Percentiles rank a stretch among this genome's conserved stretches.
phyloP scores from a whole-genome alignment of 331 rosid genomes.

The Malus hybrid region DNA sequence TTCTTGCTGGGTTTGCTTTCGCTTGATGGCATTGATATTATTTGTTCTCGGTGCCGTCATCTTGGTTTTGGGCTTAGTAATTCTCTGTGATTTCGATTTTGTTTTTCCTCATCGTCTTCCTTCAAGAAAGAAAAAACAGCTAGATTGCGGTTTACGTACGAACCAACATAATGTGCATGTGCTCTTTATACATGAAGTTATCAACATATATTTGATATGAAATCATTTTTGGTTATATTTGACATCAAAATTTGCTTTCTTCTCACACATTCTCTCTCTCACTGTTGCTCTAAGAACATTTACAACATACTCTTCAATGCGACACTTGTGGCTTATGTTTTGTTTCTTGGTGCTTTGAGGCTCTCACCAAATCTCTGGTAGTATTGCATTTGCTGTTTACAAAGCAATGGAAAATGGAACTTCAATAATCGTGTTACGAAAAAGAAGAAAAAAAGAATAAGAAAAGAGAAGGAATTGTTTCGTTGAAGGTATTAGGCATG shows the following conservation, averaged over 20 bases:
- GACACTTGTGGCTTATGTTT: neutral
- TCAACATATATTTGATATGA: too few species aligned
- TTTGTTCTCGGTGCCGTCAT: too few species aligned
- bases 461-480: neutral
- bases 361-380: constrained; percentile 38
- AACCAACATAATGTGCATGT: too few species aligned
- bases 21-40: too few species aligned
- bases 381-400: constrained; percentile 42
- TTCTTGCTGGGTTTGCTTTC: too few species aligned
- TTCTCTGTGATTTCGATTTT: too few species aligned
- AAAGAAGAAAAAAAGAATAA: neutral
- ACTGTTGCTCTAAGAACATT: neutral
- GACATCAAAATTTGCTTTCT: neutral
- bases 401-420: neutral
- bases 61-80: too few species aligned
- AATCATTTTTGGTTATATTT: too few species aligned
- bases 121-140: too few species aligned
- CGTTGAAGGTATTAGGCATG: neutral
- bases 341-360: constrained; percentile 35
- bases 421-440: neutral
- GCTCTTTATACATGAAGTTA: too few species aligned
- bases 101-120: too few species aligned
- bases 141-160: too few species aligned
- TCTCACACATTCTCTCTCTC: neutral
- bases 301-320: neutral